Base-by-base conservation (phyloP, 192 early-diverging fungal genomes). In the Gryganskiella cystojenkinii region DNA sequence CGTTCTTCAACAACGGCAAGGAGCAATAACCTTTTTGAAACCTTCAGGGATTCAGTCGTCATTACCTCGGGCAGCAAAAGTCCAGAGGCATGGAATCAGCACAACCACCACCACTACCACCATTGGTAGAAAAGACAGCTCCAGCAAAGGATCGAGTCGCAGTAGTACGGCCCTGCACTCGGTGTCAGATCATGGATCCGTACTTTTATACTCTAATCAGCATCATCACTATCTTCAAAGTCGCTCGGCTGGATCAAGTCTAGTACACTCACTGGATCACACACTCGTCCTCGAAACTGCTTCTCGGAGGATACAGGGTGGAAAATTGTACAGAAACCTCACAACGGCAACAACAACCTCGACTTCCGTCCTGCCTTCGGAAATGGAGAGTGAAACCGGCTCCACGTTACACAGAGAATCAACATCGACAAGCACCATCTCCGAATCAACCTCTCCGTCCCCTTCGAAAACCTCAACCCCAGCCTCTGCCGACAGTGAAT, bases 311-410 rank as follows among this genome's bases (percentile, higher is more conserved):
- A 40, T 40, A 4, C 47, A 50, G 22, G 19, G 22, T n/a, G 19
- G 14, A 50, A 5, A 4, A 31, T 35, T 31, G 33, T 40, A 10
- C 22, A 30, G 56, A n/a, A 53, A 28, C 24, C 34, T 64, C 17
- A 64, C 61, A 9, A 52, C 55, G 3, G 53, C 61, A 14, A 54
- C 56, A 6, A 42, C 74, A 8, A 17, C 66, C 6, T 54, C 74
- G 13, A 57, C 40, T 42, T 27, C 71, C n/a, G n/a, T n/a, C n/a
- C n/a, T n/a, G 20, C 30, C 37, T 13, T 40, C 62, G 15, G 57
- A 60, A 40, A 40, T 52, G 4, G 62, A 73, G 22, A 30, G 30
- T 28, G 25, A 55, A 71, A 2, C 34, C 33, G 14, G 53, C 70
- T 17, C 35, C 61, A 46, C 51, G 35, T 59, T 34, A 11, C 24